phyloP scores from a whole-genome alignment of 108 stramenopile genomes.

The Skeletonema marinoi region DNA sequence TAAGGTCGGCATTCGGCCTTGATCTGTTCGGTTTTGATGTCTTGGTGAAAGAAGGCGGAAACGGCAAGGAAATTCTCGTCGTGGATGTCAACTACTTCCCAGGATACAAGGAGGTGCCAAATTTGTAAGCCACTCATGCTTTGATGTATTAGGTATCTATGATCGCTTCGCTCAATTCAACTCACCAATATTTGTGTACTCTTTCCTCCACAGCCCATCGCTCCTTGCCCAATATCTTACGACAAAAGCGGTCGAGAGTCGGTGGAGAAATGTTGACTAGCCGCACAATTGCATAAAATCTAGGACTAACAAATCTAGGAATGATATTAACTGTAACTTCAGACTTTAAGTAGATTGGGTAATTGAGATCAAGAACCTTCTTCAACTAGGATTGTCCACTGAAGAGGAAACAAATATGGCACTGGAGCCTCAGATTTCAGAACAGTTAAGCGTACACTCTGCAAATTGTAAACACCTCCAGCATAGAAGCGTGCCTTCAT shows the following conservation, averaged over 20 bases:
- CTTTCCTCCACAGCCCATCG: constrained; percentile 34
- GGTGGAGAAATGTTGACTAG: constrained; percentile 20
- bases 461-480: constrained; percentile 75
- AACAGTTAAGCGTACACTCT: constrained; percentile 52
- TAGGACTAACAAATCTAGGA: neutral
- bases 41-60: constrained; percentile 42
- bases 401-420: constrained; percentile 52
- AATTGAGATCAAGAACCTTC: constrained; percentile 1
- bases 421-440: constrained; percentile 20
- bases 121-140: constrained; percentile 40
- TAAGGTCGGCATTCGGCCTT: constrained; percentile 76
- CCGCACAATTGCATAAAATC: neutral
- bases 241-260: constrained; percentile 61
- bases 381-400: constrained; percentile 54
- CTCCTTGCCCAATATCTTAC: constrained; percentile 80
- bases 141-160: neutral
- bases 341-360: neutral
- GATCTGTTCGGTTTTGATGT: constrained; percentile 91
- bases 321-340: neutral
- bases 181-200: neutral
- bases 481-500: constrained; percentile 61
- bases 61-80: constrained; percentile 52
- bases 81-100: constrained; percentile 92
- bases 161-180: neutral
- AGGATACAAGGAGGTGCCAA: constrained; percentile 86